Evolutionary conservation across 2,329 filamentous ascomycete species (phyloP), one percentile per base, ranked within the genome.

Genomic region (Botrytis sinoallii): DNA sequence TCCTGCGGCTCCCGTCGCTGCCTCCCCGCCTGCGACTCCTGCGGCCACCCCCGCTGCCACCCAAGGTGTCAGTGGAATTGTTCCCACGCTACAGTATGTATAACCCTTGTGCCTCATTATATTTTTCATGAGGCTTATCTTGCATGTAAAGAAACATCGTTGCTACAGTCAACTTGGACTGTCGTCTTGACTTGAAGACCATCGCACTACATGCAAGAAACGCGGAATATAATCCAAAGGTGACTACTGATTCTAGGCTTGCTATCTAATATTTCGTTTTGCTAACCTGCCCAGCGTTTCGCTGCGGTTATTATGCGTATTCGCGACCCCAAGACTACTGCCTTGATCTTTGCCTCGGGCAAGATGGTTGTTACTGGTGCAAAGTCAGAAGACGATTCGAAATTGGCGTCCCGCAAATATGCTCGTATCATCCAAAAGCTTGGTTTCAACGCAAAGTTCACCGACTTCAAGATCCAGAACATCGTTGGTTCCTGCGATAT

Each of bases 311-410:
- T 99, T 84, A 98, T 99, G 96, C 94, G 96, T 86, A 99, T 99
- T 79, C 95, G 96, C 81, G 96, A 99, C 81, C 96, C 96, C 75
- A 99, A 99, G 88, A 99, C 96, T 7, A 99, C 96, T 3, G 96
- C 96, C 9, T 86, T 99, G 73, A 98, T 99, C 87, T 99, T 99
- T 81, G 96, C 96, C 74, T 97, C 93, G 1, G 96, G 96, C 84
- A 99, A 99, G 89, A 98, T 99, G 96, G 96, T 98, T 65, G 96
- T 98, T 25, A 98, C 96, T 72, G 95, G 95, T 86, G 95, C 95
- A 76, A 98, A 98, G 85, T 97, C 94, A 1, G 96, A 98, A 82
- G 96, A 98, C 83, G 96, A 98, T 83, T 97, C 94, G 75, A 98
- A 98, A 86, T 91, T 99, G 81, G 96, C 96, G 14, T 96, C 93